Percentiles rank a stretch among this genome's conserved stretches.
These are phyloP conservation scores for Secale cereale DNA, from an alignment of 176 grass and related monocot species.

Conservation along the genomic window DNA sequence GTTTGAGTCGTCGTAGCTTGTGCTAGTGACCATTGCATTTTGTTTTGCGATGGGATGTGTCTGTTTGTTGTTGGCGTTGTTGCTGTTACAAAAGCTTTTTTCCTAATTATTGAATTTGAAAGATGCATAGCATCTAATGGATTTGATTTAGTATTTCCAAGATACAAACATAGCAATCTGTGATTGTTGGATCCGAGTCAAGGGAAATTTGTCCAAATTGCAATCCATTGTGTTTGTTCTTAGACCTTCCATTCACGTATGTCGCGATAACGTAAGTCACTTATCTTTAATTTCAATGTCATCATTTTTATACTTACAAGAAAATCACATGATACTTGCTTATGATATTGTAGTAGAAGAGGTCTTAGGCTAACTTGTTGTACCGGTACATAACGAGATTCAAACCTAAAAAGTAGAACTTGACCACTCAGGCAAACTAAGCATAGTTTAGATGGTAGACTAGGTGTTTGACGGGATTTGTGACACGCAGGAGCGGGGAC, in stretches of 20 bases:
- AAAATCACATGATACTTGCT: too few species aligned
- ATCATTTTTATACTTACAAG: too few species aligned
- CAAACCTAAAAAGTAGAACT: too few species aligned
- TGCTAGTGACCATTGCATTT: not conserved
- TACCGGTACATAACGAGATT: too few species aligned
- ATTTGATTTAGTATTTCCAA: not conserved
- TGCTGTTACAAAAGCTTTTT: not conserved
- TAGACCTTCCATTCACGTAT: not conserved
- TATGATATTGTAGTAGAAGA: too few species aligned
- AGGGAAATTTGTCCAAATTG: not conserved
- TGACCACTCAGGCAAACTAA: too few species aligned
- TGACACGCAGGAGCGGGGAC: too few species aligned
- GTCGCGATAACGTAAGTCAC: not conserved
- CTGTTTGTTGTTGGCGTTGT: not conserved
- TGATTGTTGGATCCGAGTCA: not conserved
- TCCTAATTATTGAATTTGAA: not conserved
- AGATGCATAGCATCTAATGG: not conserved
- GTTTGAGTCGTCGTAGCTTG: not conserved
- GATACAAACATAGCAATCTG: not conserved
- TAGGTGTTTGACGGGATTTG: too few species aligned
- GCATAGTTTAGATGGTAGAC: too few species aligned
- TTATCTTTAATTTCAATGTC: too few species aligned
- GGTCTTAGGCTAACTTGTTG: too few species aligned
- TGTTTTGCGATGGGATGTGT: not conserved
- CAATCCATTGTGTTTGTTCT: not conserved